Percentiles rank a stretch among this genome's conserved stretches.
phyloP scores from a whole-genome alignment of 1,284 basidiomycete species.

The Microbotryum intermedium region DNA sequence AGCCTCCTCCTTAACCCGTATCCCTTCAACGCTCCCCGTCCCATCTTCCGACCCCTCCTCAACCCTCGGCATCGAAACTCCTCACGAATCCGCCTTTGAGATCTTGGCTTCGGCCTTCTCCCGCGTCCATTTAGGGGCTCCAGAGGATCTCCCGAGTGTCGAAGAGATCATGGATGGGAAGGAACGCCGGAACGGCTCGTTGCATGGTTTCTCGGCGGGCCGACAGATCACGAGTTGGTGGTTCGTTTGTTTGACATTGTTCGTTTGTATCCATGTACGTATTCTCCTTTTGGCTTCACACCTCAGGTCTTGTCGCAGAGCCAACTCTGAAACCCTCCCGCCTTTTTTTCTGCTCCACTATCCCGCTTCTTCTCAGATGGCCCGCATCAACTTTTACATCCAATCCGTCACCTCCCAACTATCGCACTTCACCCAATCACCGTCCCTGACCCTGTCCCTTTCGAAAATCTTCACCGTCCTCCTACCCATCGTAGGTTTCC shows the following conservation, averaged over 20 bases:
- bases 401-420: constrained; percentile 40
- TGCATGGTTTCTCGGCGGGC: constrained; percentile 35
- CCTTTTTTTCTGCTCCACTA: constrained; percentile 16
- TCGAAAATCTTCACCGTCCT: constrained; percentile 41
- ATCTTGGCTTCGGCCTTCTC: constrained; percentile 13
- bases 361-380: constrained; percentile 32
- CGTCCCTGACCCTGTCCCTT: constrained; percentile 33
- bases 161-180: constrained; percentile 29
- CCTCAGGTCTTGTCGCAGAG: constrained; percentile 7
- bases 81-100: neutral
- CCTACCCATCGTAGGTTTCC: constrained; percentile 40
- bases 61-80: constrained; percentile 1
- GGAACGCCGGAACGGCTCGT: constrained; percentile 37
- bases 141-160: constrained; percentile 1
- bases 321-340: neutral
- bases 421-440: constrained; percentile 36
- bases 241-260: constrained; percentile 34
- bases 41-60: neutral
- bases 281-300: too few species aligned
- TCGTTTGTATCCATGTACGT: neutral
- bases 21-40: too few species aligned
- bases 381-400: constrained; percentile 42
- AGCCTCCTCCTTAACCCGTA: too few species aligned
- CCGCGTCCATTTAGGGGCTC: constrained; percentile 12
- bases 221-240: constrained; percentile 39